Conservation (phyloP, 352 stramenopile genomes). For the Phytophthora litchii region DNA sequence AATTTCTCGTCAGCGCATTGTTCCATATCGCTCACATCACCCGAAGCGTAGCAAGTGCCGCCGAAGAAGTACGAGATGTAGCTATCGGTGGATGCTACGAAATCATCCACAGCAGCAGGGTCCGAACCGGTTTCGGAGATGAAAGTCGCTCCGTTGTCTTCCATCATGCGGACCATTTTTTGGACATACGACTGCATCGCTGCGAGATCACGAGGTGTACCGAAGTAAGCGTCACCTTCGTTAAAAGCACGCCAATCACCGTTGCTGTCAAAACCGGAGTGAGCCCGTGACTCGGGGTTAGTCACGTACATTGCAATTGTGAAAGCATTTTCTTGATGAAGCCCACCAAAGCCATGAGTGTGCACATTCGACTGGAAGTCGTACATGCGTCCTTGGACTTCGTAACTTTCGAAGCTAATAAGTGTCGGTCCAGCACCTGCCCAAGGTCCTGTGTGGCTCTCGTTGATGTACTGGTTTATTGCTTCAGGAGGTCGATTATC, state of each 20-base stretch:
- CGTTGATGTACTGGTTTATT: constrained; percentile 56
- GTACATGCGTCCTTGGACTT: constrained; percentile 51
- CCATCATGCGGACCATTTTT: constrained; percentile 46
- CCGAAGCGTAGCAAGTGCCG: constrained; percentile 68
- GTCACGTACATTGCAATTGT: constrained; percentile 61
- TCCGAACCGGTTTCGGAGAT: constrained; percentile 36
- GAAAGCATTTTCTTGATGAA: constrained; percentile 41
- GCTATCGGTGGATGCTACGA: constrained; percentile 40
- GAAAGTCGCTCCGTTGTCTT: constrained; percentile 47
- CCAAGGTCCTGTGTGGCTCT: constrained; percentile 41
- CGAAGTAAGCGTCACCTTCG: constrained; percentile 43
- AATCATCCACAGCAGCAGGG: constrained; percentile 39
- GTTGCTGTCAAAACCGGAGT: constrained; percentile 45
- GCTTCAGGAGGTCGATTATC: constrained; percentile 30
- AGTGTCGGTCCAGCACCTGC: constrained; percentile 53
- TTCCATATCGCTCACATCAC: constrained; percentile 44
- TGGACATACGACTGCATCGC: constrained; percentile 60
- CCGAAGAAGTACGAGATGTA: constrained; percentile 71
- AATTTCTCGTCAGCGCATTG: constrained; percentile 66
- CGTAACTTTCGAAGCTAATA: constrained; percentile 62
- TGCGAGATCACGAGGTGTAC: constrained; percentile 51
- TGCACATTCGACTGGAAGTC: constrained; percentile 66
- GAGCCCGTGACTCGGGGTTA: constrained; percentile 58
- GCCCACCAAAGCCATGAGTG: constrained; percentile 43
- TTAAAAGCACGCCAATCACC: constrained; percentile 51